Conservation (phyloP, 2,329 filamentous ascomycete genomes). For the Beauveria asiatica region DNA sequence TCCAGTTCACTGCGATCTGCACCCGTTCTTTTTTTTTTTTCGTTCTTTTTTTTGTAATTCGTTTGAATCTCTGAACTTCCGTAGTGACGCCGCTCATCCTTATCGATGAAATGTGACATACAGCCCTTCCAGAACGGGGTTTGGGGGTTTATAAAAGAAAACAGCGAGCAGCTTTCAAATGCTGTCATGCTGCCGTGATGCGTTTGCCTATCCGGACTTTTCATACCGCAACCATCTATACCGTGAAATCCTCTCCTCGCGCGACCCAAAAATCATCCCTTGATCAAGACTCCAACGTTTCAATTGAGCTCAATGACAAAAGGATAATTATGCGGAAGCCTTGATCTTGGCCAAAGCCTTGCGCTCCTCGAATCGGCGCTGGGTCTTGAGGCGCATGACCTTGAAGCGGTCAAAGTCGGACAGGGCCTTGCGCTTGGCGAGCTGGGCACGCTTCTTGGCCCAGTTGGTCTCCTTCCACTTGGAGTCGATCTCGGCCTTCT, state of each 20-base stretch:
- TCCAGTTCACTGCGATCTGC: background rate
- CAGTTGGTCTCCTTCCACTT: constrained; percentile 89
- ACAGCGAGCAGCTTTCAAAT: constrained; percentile 37
- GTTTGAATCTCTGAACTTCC: constrained; percentile 45
- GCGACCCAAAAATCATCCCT: constrained; percentile 23
- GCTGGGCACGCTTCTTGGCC: constrained; percentile 87
- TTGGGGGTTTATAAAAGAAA: constrained; percentile 33
- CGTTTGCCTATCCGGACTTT: constrained; percentile 26
- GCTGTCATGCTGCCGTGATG: constrained; percentile 24
- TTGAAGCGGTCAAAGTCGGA: constrained; percentile 99
- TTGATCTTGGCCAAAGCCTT: constrained; percentile 93
- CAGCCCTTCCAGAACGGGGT: constrained; percentile 51
- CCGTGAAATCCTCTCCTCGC: constrained; percentile 10
- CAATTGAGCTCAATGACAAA: constrained; percentile 14
- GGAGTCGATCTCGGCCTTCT: constrained; percentile 80
- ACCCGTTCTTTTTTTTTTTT: background rate
- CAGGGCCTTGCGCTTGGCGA: constrained; percentile 78
- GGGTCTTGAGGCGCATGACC: constrained; percentile 98
- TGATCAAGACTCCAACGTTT: constrained; percentile 18
- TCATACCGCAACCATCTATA: constrained; percentile 16
- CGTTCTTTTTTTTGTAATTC: constrained; percentile 23
- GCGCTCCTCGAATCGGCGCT: constrained; percentile 95
- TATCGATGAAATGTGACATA: constrained; percentile 53
- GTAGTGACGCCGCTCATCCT: constrained; percentile 59
- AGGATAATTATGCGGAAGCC: constrained; percentile 59